Evolutionary conservation across 768 basidiomycete species (phyloP).

Genomic region (Podaxis mareebaensis): DNA sequence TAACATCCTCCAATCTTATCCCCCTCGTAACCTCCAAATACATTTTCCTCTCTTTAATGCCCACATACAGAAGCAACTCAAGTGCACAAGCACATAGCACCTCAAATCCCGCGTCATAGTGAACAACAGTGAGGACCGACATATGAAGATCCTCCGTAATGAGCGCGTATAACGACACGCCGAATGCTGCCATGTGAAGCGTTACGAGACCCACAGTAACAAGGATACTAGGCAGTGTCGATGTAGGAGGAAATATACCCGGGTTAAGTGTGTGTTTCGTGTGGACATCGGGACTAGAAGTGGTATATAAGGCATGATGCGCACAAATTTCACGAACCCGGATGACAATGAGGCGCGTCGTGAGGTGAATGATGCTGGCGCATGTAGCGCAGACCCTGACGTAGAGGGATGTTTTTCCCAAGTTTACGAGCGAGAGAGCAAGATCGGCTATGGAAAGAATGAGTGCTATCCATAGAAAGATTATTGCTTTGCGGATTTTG

Average conservation of each 20-base stretch:
- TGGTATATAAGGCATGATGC: neutral
- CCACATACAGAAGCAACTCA: neutral
- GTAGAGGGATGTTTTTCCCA: neutral
- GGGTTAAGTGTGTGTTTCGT: neutral
- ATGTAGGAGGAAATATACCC: neutral
- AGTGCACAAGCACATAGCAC: neutral
- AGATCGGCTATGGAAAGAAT: conserved; percentile 1
- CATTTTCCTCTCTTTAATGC: neutral
- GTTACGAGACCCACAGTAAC: neutral
- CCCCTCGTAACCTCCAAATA: neutral
- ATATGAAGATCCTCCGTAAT: neutral
- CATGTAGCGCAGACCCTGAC: neutral
- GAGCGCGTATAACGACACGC: neutral
- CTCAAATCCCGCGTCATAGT: conserved; percentile 3
- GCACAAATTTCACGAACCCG: neutral
- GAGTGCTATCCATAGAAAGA: neutral
- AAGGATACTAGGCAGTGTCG: neutral
- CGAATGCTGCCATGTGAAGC: neutral
- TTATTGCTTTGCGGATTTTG: neutral
- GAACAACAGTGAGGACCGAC: neutral
- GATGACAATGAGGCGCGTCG: neutral
- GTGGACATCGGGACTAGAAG: neutral
- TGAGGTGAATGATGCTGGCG: neutral
- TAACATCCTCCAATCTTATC: neutral
- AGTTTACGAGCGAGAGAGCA: neutral